Conservation (phyloP, 1,284 basidiomycete species). For the Polyporus tsugae region DNA sequence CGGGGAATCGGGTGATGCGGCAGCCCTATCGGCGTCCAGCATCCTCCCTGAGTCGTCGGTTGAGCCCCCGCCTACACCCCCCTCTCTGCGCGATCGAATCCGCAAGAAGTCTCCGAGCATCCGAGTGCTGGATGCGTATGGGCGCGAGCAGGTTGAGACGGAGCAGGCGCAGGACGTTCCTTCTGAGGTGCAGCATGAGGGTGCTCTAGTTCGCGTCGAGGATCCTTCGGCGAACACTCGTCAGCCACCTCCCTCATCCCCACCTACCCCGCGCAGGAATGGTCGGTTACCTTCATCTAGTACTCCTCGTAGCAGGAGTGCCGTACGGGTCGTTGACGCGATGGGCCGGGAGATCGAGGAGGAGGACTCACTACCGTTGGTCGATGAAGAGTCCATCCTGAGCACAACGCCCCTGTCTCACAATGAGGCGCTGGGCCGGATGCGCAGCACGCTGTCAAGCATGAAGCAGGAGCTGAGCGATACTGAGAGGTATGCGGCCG, state of each 20-base stretch:
- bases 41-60: slow-evolving; percentile 22
- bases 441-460: slow-evolving; percentile 63
- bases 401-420: slow-evolving; percentile 49
- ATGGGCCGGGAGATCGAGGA: slow-evolving; percentile 69
- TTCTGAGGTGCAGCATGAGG: slow-evolving; percentile 5
- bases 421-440: slow-evolving; percentile 59
- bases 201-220: slow-evolving; percentile 13
- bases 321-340: slow-evolving; percentile 69
- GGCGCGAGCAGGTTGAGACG: slow-evolving; percentile 42
- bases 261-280: slow-evolving; percentile 42
- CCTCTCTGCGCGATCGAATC: slow-evolving; percentile 27
- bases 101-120: slow-evolving; percentile 52
- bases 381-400: slow-evolving; percentile 28
- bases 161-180: neutral
- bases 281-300: slow-evolving; percentile 23
- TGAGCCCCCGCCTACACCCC: slow-evolving; percentile 32
- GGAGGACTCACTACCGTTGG: slow-evolving; percentile 9
- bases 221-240: neutral
- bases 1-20: slow-evolving; percentile 21
- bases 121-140: slow-evolving; percentile 67
- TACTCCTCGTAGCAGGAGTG: slow-evolving; percentile 50
- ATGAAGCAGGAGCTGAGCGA: slow-evolving; percentile 63
- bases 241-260: neutral
- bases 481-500: slow-evolving; percentile 55
- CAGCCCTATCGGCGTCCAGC: slow-evolving; percentile 10